Percentiles rank a stretch among this genome's conserved stretches.
Conservation (phyloP, 2,329 filamentous ascomycete species). For the Nannizziopsis arthrosporioides region DNA sequence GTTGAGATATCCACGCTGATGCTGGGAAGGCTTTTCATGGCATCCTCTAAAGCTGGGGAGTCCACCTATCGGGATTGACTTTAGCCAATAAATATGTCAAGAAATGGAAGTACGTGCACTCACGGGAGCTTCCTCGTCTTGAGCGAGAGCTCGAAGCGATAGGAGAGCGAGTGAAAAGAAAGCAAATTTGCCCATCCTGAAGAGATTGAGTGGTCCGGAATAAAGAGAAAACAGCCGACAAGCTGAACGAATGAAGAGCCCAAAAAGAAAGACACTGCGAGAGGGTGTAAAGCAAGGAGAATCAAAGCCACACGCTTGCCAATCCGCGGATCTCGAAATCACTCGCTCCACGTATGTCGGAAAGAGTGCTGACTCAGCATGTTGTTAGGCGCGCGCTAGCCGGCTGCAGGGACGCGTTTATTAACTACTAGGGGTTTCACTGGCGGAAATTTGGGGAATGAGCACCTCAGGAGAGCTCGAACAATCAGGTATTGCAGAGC, state of each 20-base stretch:
- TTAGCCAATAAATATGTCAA: conserved; percentile 1
- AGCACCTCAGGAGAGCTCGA: too few relatives aligned
- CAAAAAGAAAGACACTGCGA: conserved; percentile 6
- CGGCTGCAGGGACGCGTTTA: neutral
- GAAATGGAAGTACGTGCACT: conserved; percentile 13
- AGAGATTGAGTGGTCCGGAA: conserved; percentile 4
- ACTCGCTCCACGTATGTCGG: too few relatives aligned
- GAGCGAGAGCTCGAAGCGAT: conserved; percentile 48
- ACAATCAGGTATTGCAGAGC: too few relatives aligned
- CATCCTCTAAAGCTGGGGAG: conserved; percentile 52
- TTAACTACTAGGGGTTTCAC: too few relatives aligned
- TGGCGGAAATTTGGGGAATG: too few relatives aligned
- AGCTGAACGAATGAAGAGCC: conserved; percentile 9
- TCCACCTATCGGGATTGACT: conserved; percentile 22
- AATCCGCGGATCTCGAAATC: neutral
- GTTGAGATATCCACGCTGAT: conserved; percentile 46
- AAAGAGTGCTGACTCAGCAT: conserved; percentile 9
- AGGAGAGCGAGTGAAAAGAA: conserved; percentile 60
- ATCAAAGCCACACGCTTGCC: conserved; percentile 10
- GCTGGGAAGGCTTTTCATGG: conserved; percentile 43
- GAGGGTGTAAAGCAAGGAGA: conserved; percentile 11
- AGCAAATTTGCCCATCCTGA: conserved; percentile 61
- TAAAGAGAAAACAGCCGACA: neutral
- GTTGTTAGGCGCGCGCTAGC: neutral
- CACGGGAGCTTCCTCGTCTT: conserved; percentile 52